Evolutionary conservation across 306 rosid species (phyloP).

Genomic region (Quercus variabilis): DNA sequence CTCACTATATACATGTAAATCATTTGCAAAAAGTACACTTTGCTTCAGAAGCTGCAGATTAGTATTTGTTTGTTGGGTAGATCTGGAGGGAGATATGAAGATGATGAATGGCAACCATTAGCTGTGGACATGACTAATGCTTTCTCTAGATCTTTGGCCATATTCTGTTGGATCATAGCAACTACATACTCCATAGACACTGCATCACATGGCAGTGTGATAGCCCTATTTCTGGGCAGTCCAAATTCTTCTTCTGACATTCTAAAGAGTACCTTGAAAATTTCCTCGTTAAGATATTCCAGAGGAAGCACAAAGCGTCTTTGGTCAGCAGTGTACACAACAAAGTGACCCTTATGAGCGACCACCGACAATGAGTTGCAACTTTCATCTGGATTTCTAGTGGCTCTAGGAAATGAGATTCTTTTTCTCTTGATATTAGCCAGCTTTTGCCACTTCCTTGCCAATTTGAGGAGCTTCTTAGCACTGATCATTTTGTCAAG

Average conservation of each 20-base stretch:
- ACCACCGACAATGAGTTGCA: neutral
- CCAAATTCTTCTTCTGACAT: constrained; percentile 21
- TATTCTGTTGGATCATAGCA: neutral
- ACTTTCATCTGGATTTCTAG: neutral
- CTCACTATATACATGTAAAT: neutral
- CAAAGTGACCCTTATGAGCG: constrained; percentile 8
- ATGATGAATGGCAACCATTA: neutral
- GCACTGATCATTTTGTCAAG: constrained; percentile 3
- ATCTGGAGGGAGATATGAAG: neutral
- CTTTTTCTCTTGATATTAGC: neutral
- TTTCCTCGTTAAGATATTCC: constrained; percentile 7
- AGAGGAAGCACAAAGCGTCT: constrained; percentile 19
- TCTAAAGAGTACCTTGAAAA: constrained; percentile 14
- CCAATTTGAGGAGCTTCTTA: constrained; percentile 16
- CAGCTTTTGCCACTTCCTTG: constrained; percentile 8
- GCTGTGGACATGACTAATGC: neutral
- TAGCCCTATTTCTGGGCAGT: neutral
- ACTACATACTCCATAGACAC: constrained; percentile 14
- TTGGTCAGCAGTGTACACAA: constrained; percentile 16
- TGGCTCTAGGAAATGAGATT: neutral
- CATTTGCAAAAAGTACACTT: neutral
- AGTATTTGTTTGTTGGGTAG: neutral
- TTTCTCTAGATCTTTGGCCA: neutral
- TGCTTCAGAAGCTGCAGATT: neutral
- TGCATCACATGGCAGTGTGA: constrained; percentile 13